A percentile compares a stretch with the other conserved stretches of the same genome.
Evolutionary conservation across 177 flowering plant genomes (phyloP).

Genomic region (Vitis hybrid): DNA sequence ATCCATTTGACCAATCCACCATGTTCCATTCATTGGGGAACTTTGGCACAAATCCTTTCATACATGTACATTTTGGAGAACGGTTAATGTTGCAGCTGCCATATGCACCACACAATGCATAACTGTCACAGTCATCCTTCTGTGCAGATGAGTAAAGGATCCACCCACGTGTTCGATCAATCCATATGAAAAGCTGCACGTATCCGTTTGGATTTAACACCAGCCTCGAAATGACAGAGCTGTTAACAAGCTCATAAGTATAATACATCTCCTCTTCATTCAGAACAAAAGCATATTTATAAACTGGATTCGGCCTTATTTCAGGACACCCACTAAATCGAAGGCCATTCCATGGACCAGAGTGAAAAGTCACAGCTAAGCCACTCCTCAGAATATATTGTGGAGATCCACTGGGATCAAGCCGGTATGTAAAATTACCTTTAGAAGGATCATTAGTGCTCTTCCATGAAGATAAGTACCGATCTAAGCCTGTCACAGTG

Average conservation of each 20-base stretch:
- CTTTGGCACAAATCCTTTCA: conserved; percentile 19
- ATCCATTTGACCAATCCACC: conserved; percentile 21
- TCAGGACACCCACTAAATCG: conserved; percentile 14
- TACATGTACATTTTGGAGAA: conserved; percentile 16
- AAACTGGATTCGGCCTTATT: not conserved
- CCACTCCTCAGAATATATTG: conserved; percentile 11
- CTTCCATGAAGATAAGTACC: conserved; percentile 22
- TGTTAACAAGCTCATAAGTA: not conserved
- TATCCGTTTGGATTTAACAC: conserved; percentile 13
- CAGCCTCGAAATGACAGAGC: conserved; percentile 18
- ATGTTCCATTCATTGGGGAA: conserved; percentile 10
- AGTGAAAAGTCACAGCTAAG: not conserved
- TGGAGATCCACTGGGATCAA: conserved; percentile 20
- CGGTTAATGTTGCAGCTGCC: conserved; percentile 13
- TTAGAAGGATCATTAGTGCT: conserved; percentile 24
- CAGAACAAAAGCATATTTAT: not conserved
- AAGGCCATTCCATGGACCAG: conserved; percentile 28
- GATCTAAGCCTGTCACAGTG: not conserved
- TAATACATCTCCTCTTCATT: conserved; percentile 9
- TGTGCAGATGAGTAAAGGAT: not conserved
- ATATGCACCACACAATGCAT: conserved; percentile 22
- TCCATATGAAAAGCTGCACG: conserved; percentile 21
- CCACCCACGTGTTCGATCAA: conserved; percentile 15
- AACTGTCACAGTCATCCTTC: conserved; percentile 14
- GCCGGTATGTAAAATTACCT: conserved; percentile 9